Evolutionary conservation across 306 rosid species (phyloP), one percentile per base, ranked within the genome.

Genomic region (Geum urbanum): DNA sequence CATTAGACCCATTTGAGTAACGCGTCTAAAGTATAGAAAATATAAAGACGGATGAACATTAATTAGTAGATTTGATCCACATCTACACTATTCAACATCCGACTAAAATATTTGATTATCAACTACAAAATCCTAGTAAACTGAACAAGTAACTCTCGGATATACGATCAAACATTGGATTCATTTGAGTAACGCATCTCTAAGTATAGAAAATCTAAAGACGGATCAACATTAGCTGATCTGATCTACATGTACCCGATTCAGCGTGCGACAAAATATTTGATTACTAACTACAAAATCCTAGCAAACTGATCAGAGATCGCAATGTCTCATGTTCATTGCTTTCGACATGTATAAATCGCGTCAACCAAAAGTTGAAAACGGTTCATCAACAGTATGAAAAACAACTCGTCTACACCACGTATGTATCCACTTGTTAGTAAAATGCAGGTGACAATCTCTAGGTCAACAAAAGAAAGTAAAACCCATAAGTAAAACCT

Each of bases 11-110:
- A 10, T 67, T 67, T 67, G 7, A 16, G 6, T 49, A 6, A 48
- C n/a, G 6, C 9, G 0, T 3, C 6, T 1, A 0, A 0, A 0
- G 5, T 4, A 46, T 4, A 8, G 14, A 9, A 9, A 48, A 11
- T 0, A 0, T 0, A 12, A 49, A 5, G 35, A 27, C 11, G 2
- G 5, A 27, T 10, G 4, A 10, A 37, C 0, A 9, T 24, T 0
- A 1, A n/a, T n/a, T n/a, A n/a, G n/a, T n/a, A n/a, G 1, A 27
- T 27, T 2, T 27, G 32, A 27, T 27, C 32, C 32, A 2, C 32
- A 27, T 27, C 2, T 27, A 27, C 32, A 1, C 32, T 1, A 27
- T 27, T 27, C 2, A 27, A 2, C 32, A 27, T 27, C 2, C 32
- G 32, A 27, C 32, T n/a, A n/a, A 24, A 14, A 59, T 13, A 9